Percentiles rank a stretch among this genome's conserved stretches.
Evolutionary conservation across 495 filamentous ascomycete species (phyloP).

Genomic region (Hypoxylon fragiforme): DNA sequence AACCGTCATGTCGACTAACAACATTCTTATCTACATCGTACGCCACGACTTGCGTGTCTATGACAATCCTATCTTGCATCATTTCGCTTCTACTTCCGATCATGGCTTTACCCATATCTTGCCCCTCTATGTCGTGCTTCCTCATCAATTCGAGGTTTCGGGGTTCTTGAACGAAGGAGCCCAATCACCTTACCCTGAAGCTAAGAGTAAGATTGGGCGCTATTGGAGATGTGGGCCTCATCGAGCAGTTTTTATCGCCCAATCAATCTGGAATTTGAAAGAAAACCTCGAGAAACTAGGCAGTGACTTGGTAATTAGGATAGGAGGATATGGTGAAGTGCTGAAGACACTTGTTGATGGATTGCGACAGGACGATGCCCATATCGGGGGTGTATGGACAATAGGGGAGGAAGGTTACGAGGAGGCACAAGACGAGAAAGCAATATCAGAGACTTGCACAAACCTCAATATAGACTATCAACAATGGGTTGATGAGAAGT

Average conservation of each 20-base stretch:
- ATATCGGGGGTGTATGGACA: conserved; percentile 69
- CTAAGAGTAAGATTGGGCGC: conserved; percentile 55
- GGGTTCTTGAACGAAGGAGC: conserved; percentile 58
- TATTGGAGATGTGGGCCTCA: conserved; percentile 72
- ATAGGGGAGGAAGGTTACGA: conserved; percentile 65
- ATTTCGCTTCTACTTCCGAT: conserved; percentile 49
- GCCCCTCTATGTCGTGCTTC: conserved; percentile 65
- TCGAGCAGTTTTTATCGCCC: conserved; percentile 66
- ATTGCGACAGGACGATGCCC: conserved; percentile 41
- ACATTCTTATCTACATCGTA: conserved; percentile 63
- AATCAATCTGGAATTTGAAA: conserved; percentile 71
- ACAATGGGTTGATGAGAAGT: conserved; percentile 70
- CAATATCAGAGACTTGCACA: conserved; percentile 52
- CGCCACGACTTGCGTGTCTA: conserved; percentile 67
- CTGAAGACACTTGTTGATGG: conserved; percentile 54
- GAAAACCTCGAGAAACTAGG: conserved; percentile 54
- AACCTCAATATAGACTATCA: conserved; percentile 57
- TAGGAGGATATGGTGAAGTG: conserved; percentile 59
- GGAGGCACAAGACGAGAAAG: conserved; percentile 63
- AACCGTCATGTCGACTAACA: conserved; percentile 39
- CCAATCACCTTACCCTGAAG: conserved; percentile 60
- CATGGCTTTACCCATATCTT: conserved; percentile 66
- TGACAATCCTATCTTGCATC: conserved; percentile 68
- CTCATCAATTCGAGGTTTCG: conserved; percentile 69
- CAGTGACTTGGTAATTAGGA: conserved; percentile 64